These are phyloP conservation scores for Boletus huronensis DNA, from an alignment of 768 basidiomycete genomes.

Conservation along the genomic window DNA sequence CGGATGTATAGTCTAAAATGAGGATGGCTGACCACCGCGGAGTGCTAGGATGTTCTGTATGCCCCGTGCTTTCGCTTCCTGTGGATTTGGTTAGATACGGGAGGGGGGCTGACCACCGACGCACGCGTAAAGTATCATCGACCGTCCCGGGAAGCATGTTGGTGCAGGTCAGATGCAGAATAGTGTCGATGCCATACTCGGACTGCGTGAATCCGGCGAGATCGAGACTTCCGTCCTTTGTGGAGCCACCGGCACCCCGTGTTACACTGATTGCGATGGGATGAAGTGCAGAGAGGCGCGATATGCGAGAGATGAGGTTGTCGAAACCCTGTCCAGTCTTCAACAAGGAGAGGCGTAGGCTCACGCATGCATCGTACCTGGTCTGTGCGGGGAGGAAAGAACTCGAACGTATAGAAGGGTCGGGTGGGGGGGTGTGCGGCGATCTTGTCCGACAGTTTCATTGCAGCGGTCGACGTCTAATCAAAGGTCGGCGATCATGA, in stretches of 20 bases:
- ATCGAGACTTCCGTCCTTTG: slow-evolving; percentile 82
- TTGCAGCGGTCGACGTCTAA: slow-evolving; percentile 21
- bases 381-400: slow-evolving; percentile 95
- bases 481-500: not conserved
- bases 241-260: slow-evolving; percentile 97
- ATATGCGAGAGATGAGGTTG: slow-evolving; percentile 86
- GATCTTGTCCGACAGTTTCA: slow-evolving; percentile 79
- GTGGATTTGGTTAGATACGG: slow-evolving; percentile 5
- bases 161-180: slow-evolving; percentile 95
- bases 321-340: slow-evolving; percentile 66
- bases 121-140: slow-evolving; percentile 78
- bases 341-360: not conserved
- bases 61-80: slow-evolving; percentile 78
- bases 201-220: slow-evolving; percentile 75
- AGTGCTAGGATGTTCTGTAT: slow-evolving; percentile 90
- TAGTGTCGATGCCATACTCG: slow-evolving; percentile 76
- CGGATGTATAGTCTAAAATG: not conserved
- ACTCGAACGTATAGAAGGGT: slow-evolving; percentile 94
- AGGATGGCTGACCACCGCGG: slow-evolving; percentile 65
- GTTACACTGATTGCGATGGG: slow-evolving; percentile 90
- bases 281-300: slow-evolving; percentile 68
- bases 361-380: slow-evolving; percentile 46
- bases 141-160: slow-evolving; percentile 91
- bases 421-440: slow-evolving; percentile 35
- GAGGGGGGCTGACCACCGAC: slow-evolving; percentile 14